phyloP scores from a whole-genome alignment of 2,329 filamentous ascomycete genomes.

The Colletotrichum horii region DNA sequence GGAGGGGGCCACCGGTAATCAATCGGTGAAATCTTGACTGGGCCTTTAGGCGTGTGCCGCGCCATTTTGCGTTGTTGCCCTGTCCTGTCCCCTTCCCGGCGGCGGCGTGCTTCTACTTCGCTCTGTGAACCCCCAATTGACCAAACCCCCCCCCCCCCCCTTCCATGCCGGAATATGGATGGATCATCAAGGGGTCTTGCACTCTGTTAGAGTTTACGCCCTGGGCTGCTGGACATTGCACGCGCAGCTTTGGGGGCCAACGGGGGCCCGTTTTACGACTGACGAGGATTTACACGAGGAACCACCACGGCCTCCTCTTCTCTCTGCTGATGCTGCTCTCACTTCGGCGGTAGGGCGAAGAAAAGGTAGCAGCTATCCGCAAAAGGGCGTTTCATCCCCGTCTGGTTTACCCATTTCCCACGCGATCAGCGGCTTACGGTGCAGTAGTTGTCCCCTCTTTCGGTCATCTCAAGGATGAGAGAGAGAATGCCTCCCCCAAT shows the following conservation, averaged over 20 bases:
- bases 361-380: neutral
- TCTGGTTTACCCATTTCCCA: neutral
- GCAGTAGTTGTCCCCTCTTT: neutral
- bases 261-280: neutral
- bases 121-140: neutral
- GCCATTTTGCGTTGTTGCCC: neutral
- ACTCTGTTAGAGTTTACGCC: conserved; percentile 11
- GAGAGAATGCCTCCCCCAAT: neutral
- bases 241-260: neutral
- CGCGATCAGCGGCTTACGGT: conserved; percentile 5
- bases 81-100: neutral
- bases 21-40: conserved; percentile 5
- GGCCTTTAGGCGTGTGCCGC: neutral
- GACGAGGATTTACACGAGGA: neutral
- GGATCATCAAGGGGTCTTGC: conserved; percentile 15
- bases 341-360: neutral
- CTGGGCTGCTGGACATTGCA: neutral
- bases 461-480: neutral
- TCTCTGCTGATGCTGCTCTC: neutral
- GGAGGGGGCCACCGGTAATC: neutral
- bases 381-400: conserved; percentile 3
- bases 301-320: neutral
- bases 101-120: neutral
- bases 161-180: neutral
- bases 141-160: neutral